Evolutionary conservation across 1,284 basidiomycete species (phyloP).

Genomic region (Paramarasmius palmivorus): DNA sequence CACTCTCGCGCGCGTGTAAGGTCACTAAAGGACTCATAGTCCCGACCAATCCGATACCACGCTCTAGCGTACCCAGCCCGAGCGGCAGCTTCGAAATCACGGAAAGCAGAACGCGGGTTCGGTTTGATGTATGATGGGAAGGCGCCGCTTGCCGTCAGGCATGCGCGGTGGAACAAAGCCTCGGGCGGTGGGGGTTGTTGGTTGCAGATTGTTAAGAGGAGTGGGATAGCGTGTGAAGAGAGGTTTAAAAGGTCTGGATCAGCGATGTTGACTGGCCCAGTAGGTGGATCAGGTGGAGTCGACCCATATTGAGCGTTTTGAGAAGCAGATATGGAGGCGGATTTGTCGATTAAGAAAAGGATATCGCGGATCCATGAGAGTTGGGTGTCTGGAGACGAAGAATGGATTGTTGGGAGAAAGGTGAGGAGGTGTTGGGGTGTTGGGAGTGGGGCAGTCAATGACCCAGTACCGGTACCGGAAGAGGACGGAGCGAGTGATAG

Average conservation of each 20-base stretch:
- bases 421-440: constrained; percentile 53
- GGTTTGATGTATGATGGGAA: constrained; percentile 60
- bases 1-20: constrained; percentile 71
- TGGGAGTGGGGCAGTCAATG: constrained; percentile 67
- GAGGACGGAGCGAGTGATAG: constrained; percentile 25
- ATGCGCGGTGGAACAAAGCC: constrained; percentile 75
- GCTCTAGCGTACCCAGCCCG: constrained; percentile 69
- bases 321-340: constrained; percentile 32
- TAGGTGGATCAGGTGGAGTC: constrained; percentile 25
- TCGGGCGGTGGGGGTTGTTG: constrained; percentile 51
- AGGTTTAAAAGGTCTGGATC: constrained; percentile 66
- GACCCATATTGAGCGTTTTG: not conserved
- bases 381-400: constrained; percentile 51
- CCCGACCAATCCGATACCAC: constrained; percentile 89
- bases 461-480: constrained; percentile 32
- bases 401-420: constrained; percentile 47
- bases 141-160: constrained; percentile 68
- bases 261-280: constrained; percentile 56
- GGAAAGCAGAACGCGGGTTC: constrained; percentile 81
- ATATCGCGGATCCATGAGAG: constrained; percentile 82
- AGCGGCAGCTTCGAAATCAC: constrained; percentile 84
- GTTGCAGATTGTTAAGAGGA: constrained; percentile 56
- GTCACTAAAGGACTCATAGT: constrained; percentile 90
- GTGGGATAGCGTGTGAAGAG: constrained; percentile 63
- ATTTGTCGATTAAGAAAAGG: constrained; percentile 69